Evolutionary conservation across 768 basidiomycete species (phyloP).

Genomic region (Pleurotus tuber-regium): DNA sequence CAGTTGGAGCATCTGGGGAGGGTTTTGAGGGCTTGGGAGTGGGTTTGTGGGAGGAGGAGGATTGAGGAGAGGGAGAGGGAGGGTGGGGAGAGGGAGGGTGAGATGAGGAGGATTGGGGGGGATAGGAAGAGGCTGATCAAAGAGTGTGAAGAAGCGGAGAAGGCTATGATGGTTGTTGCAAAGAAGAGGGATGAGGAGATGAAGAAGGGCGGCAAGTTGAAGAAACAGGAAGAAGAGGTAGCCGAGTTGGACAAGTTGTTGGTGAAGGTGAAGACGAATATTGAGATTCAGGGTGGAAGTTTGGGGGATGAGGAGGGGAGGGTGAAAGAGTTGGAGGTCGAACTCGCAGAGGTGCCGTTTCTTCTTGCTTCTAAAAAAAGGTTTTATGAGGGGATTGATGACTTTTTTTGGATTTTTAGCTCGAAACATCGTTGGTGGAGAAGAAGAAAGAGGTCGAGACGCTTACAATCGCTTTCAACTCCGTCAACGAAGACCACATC

Average conservation of each 20-base stretch:
- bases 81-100: slow-evolving; percentile 46
- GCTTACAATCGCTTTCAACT: slow-evolving; percentile 51
- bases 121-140: slow-evolving; percentile 46
- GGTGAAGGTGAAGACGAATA: slow-evolving; percentile 81
- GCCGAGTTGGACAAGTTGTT: slow-evolving; percentile 75
- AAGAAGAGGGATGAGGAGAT: slow-evolving; percentile 83
- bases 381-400: no score
- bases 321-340: slow-evolving; percentile 47
- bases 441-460: slow-evolving; percentile 61
- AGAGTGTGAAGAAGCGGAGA: slow-evolving; percentile 66
- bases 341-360: slow-evolving; percentile 57
- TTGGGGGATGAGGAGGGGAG: slow-evolving; percentile 77
- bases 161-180: slow-evolving; percentile 60
- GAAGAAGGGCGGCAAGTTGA: slow-evolving; percentile 90
- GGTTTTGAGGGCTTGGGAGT: slow-evolving; percentile 85
- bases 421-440: slow-evolving; percentile 50
- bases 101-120: slow-evolving; percentile 44
- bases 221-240: slow-evolving; percentile 79
- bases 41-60: slow-evolving; percentile 60
- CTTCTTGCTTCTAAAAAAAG: not conserved
- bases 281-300: slow-evolving; percentile 73
- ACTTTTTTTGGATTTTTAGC: slow-evolving; percentile 33
- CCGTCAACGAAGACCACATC: slow-evolving; percentile 69
- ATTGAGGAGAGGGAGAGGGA: slow-evolving; percentile 55
- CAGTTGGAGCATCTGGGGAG: slow-evolving; percentile 88